Conservation (phyloP, 257 asterid genomes). For the Cruciata laevipes region DNA sequence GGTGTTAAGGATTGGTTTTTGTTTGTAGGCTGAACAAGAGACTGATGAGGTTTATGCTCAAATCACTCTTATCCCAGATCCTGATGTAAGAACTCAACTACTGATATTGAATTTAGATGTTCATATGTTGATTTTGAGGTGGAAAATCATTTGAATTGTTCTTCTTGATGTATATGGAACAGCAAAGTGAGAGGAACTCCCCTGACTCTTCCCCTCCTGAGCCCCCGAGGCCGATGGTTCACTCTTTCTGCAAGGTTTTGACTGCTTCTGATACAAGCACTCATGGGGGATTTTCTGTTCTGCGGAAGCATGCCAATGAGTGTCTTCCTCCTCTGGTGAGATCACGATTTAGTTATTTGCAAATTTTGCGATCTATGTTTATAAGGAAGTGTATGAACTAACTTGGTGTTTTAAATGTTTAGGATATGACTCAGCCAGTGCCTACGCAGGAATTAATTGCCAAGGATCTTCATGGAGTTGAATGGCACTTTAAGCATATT, state of each 20-base stretch:
- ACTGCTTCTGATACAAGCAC: conserved; percentile 94
- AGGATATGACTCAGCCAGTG: conserved; percentile 69
- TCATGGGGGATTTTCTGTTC: conserved; percentile 91
- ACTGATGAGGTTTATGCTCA: conserved; percentile 94
- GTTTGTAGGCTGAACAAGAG: conserved; percentile 70
- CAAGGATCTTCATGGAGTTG: conserved; percentile 48
- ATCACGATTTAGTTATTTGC: not conserved
- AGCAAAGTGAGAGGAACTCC: conserved; percentile 62
- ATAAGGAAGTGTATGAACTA: conserved; percentile 11
- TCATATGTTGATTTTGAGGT: not conserved
- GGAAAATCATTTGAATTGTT: not conserved
- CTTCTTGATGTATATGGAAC: conserved; percentile 17
- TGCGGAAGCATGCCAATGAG: conserved; percentile 76
- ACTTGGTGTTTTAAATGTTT: conserved; percentile 7
- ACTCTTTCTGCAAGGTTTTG: conserved; percentile 83
- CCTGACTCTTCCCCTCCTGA: conserved; percentile 39
- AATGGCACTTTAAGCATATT: conserved; percentile 58
- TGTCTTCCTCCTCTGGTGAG: conserved; percentile 88
- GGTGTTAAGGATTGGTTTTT: conserved; percentile 11
- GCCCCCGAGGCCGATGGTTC: conserved; percentile 52
- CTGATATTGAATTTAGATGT: not conserved
- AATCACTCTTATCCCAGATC: conserved; percentile 68
- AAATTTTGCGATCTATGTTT: not conserved
- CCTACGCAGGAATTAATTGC: conserved; percentile 53
- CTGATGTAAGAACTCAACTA: conserved; percentile 43